Conservation (phyloP, 768 basidiomycete genomes). For the Psilocybe subaeruginosa region DNA sequence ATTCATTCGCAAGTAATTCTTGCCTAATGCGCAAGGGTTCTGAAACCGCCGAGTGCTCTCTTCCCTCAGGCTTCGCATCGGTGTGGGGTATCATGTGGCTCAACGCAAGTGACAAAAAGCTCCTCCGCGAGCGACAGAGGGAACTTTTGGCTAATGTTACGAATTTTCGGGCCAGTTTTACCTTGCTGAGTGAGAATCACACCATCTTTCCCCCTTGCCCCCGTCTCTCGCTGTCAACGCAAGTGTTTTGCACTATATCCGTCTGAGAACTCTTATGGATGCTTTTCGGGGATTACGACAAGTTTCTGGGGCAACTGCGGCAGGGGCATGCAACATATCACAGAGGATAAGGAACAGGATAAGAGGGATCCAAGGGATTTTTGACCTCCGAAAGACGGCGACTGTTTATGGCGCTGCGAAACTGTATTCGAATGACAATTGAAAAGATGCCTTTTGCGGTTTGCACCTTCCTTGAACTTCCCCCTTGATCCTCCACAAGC, state of each 20-base stretch:
- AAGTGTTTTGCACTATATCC: background rate
- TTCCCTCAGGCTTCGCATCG: background rate
- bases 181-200: constrained; percentile 5
- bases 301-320: too few species aligned
- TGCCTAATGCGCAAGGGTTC: background rate
- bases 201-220: background rate
- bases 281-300: constrained; percentile 1
- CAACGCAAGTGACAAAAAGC: background rate
- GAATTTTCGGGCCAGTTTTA: constrained; percentile 16
- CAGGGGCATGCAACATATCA: background rate
- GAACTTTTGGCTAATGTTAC: constrained; percentile 16
- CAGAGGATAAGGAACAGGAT: too few species aligned
- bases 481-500: background rate
- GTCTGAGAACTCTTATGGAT: constrained; percentile 8
- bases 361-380: background rate
- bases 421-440: background rate
- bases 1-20: background rate
- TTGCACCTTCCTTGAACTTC: background rate
- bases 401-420: background rate
- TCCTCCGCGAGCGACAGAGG: constrained; percentile 2
- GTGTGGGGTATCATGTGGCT: background rate
- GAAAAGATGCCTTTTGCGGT: too few species aligned
- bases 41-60: background rate
- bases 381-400: background rate
- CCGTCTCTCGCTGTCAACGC: background rate